phyloP scores from a whole-genome alignment of 805 yeast species.

The Wickerhamomyces rabaulensis region DNA sequence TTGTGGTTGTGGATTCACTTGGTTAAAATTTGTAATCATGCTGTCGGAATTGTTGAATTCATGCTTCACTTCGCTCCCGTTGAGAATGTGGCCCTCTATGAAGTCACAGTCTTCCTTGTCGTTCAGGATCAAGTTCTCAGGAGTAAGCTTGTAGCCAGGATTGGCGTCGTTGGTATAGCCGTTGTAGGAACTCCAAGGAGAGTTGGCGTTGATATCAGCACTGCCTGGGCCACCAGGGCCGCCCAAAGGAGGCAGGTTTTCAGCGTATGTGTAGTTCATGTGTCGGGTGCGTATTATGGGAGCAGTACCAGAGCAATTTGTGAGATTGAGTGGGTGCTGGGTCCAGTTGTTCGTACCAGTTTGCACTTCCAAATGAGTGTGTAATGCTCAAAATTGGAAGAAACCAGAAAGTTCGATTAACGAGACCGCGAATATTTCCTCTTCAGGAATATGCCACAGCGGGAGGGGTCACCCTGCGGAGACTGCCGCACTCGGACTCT shows the following conservation, averaged over 20 bases:
- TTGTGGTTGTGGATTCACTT: neutral
- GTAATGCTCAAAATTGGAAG: too few relatives aligned
- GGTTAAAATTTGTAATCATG: neutral
- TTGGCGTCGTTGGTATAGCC: neutral
- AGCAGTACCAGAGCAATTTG: too few relatives aligned
- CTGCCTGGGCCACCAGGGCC: neutral
- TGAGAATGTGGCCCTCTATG: slow-evolving; percentile 11
- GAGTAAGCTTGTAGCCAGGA: neutral
- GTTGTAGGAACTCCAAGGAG: neutral
- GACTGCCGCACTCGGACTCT: too few relatives aligned
- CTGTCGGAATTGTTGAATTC: neutral
- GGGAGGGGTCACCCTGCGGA: too few relatives aligned
- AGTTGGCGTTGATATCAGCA: neutral
- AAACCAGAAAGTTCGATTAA: too few relatives aligned
- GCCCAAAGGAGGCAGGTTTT: neutral
- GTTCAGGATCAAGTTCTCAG: neutral
- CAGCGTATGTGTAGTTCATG: neutral
- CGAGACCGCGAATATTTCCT: neutral
- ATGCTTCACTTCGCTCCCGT: neutral
- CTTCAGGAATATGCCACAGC: too few relatives aligned
- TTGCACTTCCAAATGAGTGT: too few relatives aligned
- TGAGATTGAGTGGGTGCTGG: too few relatives aligned
- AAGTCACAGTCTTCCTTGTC: slow-evolving; percentile 19
- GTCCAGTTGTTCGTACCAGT: too few relatives aligned
- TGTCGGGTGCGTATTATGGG: neutral